Evolutionary conservation across 768 basidiomycete genomes (phyloP), one percentile per base, ranked within the genome.

Genomic region (Boletus pseudopeckii): DNA sequence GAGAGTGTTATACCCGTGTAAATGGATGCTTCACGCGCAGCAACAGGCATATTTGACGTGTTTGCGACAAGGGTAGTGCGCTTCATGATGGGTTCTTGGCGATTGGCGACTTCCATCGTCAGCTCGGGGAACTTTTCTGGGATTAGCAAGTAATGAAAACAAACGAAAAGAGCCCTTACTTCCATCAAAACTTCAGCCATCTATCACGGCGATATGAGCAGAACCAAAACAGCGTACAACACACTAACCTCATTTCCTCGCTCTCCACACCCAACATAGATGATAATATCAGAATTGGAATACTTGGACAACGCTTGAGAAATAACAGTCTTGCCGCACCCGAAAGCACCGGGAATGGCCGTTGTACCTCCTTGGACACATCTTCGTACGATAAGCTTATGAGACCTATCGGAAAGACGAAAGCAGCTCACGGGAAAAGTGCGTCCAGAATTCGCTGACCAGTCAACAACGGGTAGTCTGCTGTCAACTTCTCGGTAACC

Each of bases 181-280:
- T 98, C 97, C 87, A 95, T 95, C 74, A 99, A 75, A n/a, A 99
- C 96, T 80, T 96, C 94, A 50, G 94, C 94, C 90, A 92, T 92
- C 87, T 90, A 56, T 18, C n/a, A 53, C 26, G 45, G n/a, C 1
- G 30, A 42, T 30, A 17, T 69, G 9, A 62, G 57, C 30, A 47
- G 15, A 30, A 41, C 20, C 53, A 74, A 52, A 77, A 89, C 83
- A 69, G 24, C 28, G 24, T 4, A 39, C 30, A 34, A 37, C 13
- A 30, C 39, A 64, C 77, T 46, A 53, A 86, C 90, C 81, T 97
- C 93, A 66, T 98, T 98, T 65, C 96, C 96, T 62, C 97, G 92
- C 73, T 99, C 97, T 57, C 96, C 97, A 69, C 97, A 98, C 24
- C 97, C 97, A 62, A 99, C 97, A 68, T 99, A 99, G 62, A 99